phyloP scores from a whole-genome alignment of 495 filamentous ascomycete genomes.

The Cercophora sp. region DNA sequence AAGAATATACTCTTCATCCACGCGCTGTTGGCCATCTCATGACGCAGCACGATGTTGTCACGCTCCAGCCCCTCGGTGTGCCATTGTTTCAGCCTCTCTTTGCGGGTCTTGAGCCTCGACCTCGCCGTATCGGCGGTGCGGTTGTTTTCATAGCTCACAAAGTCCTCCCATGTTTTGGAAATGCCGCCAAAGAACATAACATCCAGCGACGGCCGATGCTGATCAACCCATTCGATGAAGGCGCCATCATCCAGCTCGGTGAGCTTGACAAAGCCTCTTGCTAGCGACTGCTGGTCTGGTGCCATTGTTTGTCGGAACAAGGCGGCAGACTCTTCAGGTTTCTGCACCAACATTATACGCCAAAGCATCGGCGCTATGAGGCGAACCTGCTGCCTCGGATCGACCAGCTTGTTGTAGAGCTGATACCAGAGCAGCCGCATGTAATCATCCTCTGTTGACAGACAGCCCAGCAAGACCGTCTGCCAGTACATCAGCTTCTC shows the following conservation, averaged over 20 bases:
- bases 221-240: constrained; percentile 84
- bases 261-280: constrained; percentile 74
- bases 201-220: constrained; percentile 76
- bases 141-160: constrained; percentile 73
- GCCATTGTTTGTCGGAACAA: constrained; percentile 66
- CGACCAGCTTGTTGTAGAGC: constrained; percentile 78
- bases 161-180: constrained; percentile 78
- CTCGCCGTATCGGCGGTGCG: constrained; percentile 69
- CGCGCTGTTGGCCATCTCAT: constrained; percentile 77
- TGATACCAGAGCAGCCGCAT: constrained; percentile 84
- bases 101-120: constrained; percentile 63
- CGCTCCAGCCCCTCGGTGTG: constrained; percentile 58
- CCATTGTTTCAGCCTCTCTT: constrained; percentile 79
- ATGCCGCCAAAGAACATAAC: constrained; percentile 72
- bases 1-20: constrained; percentile 94
- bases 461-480: constrained; percentile 73
- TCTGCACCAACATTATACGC: constrained; percentile 89
- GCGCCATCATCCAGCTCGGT: constrained; percentile 81
- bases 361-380: constrained; percentile 76
- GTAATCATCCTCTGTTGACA: constrained; percentile 69
- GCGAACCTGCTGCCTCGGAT: constrained; percentile 59
- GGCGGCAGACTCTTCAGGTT: constrained; percentile 72
- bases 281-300: constrained; percentile 66
- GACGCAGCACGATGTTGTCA: constrained; percentile 68
- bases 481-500: constrained; percentile 93